Evolutionary conservation across 495 filamentous ascomycete genomes (phyloP).

Genomic region (Penicillium arizonense): DNA sequence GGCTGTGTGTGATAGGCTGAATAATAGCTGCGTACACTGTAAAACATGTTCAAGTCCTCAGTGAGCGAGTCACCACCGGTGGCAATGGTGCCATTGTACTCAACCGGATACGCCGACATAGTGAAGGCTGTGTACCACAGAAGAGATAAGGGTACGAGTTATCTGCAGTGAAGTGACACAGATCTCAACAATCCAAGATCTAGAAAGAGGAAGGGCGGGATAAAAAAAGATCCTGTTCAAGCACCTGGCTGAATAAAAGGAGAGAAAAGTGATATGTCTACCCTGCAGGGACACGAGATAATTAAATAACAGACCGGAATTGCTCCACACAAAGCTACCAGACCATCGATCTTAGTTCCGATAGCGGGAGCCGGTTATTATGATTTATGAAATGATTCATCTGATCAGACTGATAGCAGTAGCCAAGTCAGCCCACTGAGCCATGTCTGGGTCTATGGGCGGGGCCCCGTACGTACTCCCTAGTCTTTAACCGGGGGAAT

Average conservation of each 20-base stretch:
- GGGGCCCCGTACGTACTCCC: slow-evolving; percentile 9
- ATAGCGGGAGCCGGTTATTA: slow-evolving; percentile 26
- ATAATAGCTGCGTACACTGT: slow-evolving; percentile 56
- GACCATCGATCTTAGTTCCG: slow-evolving; percentile 23
- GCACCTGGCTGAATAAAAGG: slow-evolving; percentile 3
- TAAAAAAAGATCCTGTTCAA: slow-evolving; percentile 2
- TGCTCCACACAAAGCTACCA: slow-evolving; percentile 22
- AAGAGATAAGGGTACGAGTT: background rate
- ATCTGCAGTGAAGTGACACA: slow-evolving; percentile 4
- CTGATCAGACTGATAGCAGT: slow-evolving; percentile 18
- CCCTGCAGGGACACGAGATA: slow-evolving; percentile 21
- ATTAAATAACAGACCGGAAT: slow-evolving; percentile 20
- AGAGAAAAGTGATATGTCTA: slow-evolving; percentile 24
- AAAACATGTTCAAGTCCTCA: slow-evolving; percentile 77
- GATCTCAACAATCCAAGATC: background rate
- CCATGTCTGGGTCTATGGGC: slow-evolving; percentile 9
- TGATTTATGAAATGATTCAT: slow-evolving; percentile 27
- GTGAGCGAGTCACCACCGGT: slow-evolving; percentile 74
- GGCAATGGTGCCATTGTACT: slow-evolving; percentile 63
- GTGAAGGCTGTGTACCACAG: slow-evolving; percentile 11
- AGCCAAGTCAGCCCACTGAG: slow-evolving; percentile 21
- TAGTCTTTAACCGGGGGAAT: slow-evolving; percentile 18
- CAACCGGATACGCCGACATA: slow-evolving; percentile 42
- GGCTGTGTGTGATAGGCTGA: too few relatives aligned
- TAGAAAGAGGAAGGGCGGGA: slow-evolving; percentile 5